Base-by-base conservation (phyloP, 179 eudicot species). In the Camellia oleifera region DNA sequence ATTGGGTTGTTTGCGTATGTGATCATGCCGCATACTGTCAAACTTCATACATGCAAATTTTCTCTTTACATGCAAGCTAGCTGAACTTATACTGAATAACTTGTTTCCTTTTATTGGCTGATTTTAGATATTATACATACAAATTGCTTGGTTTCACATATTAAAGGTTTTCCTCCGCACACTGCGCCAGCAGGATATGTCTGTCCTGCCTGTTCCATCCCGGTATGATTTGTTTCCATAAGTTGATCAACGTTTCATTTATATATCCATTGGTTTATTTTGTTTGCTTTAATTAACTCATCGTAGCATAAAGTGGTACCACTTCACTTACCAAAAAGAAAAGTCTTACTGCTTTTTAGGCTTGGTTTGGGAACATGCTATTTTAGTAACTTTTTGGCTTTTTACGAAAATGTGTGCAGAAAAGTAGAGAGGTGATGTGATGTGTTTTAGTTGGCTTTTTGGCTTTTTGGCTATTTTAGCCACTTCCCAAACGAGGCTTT, bases 1-100 rank as follows among this genome's bases (percentile, higher is more conserved):
- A 64, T 87, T 96, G 86, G 99, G 99, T 72, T 96, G 99, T 87
- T 91, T 96, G 84, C 99, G 98, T 96, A 96, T 80, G 99, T 92
- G 40, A 68, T 84, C 69, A 32, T 72, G 53, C 72, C 72, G 14
- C 18, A 62, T 53, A 14, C 17, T 56, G 40, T 78, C 70, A 42
- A 58, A 42, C 48, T 3, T n/a, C 45, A 7, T 62, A 7, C 46
- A 11, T 58, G 32, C 57, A 17, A 4, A 14, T 62, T 54, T 56
- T 65, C 12, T 56, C 13, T 58, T 74, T 54, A 57, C 14, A 11
- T 5, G 23, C 18, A 20, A 56, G n/a, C 65, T 40, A 74, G 78
- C 53, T 79, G 73, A 81, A 70, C 46, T 40, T 32, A 42, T 17
- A 57, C n/a, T 45, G 61, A 54, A 18, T 69, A 40, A 42, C 77